Evolutionary conservation across 768 basidiomycete species (phyloP).

Genomic region (Xerocomellus dryophilus): DNA sequence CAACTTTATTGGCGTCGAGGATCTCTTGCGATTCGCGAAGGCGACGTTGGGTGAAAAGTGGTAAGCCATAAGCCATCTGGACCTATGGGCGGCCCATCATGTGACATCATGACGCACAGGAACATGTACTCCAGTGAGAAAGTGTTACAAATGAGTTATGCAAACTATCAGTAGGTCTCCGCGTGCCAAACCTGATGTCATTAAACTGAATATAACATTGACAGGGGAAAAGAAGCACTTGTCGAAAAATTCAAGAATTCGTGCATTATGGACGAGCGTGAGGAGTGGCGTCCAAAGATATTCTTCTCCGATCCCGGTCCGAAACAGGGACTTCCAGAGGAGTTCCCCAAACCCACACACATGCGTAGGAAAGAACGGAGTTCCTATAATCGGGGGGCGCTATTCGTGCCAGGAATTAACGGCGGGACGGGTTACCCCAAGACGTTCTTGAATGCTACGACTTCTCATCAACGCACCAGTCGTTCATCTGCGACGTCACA

Average conservation of each 20-base stretch:
- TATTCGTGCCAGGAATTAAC: conserved; percentile 53
- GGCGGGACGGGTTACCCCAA: conserved; percentile 26
- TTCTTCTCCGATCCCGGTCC: conserved; percentile 72
- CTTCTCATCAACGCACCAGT: conserved; percentile 16
- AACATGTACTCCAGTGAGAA: conserved; percentile 93
- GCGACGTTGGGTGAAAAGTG: conserved; percentile 77
- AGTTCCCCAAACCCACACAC: conserved; percentile 81
- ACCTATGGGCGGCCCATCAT: conserved; percentile 2
- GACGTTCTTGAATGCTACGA: conserved; percentile 26
- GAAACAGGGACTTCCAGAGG: conserved; percentile 70
- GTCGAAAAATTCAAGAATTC: conserved; percentile 93
- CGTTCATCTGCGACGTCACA: conserved; percentile 15
- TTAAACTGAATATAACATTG: conserved; percentile 2
- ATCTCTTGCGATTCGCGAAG: conserved; percentile 73
- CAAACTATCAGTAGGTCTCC: conserved; percentile 80
- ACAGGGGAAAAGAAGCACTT: conserved; percentile 83
- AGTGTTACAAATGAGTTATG: conserved; percentile 87
- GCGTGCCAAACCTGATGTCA: neutral
- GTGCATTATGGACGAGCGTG: conserved; percentile 83
- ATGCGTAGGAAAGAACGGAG: conserved; percentile 80
- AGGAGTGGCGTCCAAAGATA: conserved; percentile 81
- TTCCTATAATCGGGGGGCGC: conserved; percentile 68
- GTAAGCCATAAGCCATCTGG: conserved; percentile 37
- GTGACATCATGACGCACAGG: conserved; percentile 40
- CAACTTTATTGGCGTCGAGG: conserved; percentile 79